A percentile compares a stretch with the other conserved stretches of the same genome.
Evolutionary conservation across 2,329 filamentous ascomycete species (phyloP).

Genomic region (Curvularia hawaiiensis): DNA sequence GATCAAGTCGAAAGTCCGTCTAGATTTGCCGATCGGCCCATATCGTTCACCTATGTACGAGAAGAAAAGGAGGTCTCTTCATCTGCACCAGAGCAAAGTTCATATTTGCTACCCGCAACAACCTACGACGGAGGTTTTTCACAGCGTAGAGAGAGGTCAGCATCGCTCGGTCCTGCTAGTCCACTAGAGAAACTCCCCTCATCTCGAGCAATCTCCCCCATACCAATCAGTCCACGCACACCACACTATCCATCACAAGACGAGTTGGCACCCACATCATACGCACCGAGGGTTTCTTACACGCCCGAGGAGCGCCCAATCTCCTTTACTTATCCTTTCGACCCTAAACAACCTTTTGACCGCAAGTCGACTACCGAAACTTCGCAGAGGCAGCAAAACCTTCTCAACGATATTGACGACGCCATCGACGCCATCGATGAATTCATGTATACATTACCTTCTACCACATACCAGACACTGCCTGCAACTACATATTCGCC

Average conservation of each 20-base stretch:
- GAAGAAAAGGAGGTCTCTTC: constrained; percentile 18
- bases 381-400: constrained; percentile 18
- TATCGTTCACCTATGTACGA: constrained; percentile 21
- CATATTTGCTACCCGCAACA: constrained; percentile 30
- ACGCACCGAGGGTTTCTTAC: constrained; percentile 18
- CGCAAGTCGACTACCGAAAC: constrained; percentile 15
- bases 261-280: neutral
- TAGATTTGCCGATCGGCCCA: constrained; percentile 13
- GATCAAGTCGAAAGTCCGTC: constrained; percentile 19
- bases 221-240: constrained; percentile 12
- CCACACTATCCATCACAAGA: constrained; percentile 2
- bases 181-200: neutral
- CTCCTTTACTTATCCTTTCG: constrained; percentile 23
- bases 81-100: constrained; percentile 18
- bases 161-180: constrained; percentile 19
- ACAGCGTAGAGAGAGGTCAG: constrained; percentile 13
- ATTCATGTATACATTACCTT: constrained; percentile 25
- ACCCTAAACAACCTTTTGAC: constrained; percentile 23
- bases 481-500: constrained; percentile 23
- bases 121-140: constrained; percentile 27
- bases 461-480: constrained; percentile 19
- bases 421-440: constrained; percentile 36
- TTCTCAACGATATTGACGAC: constrained; percentile 32
- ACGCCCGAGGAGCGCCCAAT: constrained; percentile 22
- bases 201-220: constrained; percentile 10